Conservation (phyloP, 106 monocot genomes). For the Gastrodia elata region DNA sequence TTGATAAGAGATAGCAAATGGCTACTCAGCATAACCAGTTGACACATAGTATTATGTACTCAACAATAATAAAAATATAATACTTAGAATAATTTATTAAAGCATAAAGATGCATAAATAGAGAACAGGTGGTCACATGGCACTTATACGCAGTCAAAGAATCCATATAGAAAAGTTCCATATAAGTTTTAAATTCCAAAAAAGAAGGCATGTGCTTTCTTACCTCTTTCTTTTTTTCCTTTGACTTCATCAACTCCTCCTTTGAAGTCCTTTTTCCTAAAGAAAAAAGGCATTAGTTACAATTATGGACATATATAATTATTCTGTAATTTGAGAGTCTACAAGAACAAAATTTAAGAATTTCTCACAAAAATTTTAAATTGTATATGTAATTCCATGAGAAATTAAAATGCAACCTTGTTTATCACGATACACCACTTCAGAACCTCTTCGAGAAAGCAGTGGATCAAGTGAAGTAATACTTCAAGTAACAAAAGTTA, state of each 20-base stretch:
- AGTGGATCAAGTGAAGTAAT: constrained; percentile 53
- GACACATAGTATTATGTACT: neutral
- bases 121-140: neutral
- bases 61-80: neutral
- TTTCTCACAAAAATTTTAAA: neutral
- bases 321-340: neutral
- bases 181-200: neutral
- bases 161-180: neutral
- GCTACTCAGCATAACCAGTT: neutral
- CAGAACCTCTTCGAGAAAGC: constrained; percentile 47
- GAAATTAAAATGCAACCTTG: constrained; percentile 18
- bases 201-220: neutral
- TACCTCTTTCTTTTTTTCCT: constrained; percentile 43
- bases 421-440: constrained; percentile 62
- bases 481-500: constrained; percentile 19
- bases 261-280: constrained; percentile 46
- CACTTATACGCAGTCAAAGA: neutral
- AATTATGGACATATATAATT: neutral
- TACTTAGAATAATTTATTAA: neutral
- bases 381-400: neutral
- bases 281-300: constrained; percentile 1
- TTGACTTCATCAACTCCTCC: constrained; percentile 44
- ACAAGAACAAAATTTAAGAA: constrained; percentile 6
- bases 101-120: neutral
- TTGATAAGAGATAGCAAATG: neutral